Evolutionary conservation across 208 protist genomes (phyloP), one percentile per base, ranked within the genome.

Genomic region (Naegleria fowleri): DNA sequence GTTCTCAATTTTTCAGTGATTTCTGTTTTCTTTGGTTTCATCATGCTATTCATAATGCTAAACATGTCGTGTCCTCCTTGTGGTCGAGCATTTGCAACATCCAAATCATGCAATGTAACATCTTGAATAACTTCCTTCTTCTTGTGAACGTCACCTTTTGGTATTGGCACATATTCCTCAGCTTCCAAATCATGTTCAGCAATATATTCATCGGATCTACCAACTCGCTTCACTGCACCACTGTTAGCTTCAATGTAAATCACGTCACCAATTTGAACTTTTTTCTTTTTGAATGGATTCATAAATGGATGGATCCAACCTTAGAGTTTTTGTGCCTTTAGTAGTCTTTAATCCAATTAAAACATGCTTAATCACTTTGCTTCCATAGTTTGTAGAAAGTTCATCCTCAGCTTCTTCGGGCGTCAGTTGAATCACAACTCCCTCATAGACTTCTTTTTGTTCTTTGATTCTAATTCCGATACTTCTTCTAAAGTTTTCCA

Each of bases 61-160:
- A 99, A 96, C 11, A 99, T 97, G 93, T 99, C 99, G 86, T 99
- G 97, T 11, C 98, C 96, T 58, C 97, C 96, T 90, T 98, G 98
- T 58, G 98, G 98, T 93, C 98, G 98, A 4, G 98, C 98, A 93
- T 99, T 99, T 55, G 99, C 99, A 84, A 99, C 94, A 94, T 99
- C 99, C 25, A 99, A 95, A 93, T 99, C 99, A 93, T 99, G 98
- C 55, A 99, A 95, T 33, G 99, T 99, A 25, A 99, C 98, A 90
- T 99, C 98, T 94, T 99, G 99, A 76, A 99, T 96, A 88, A 99
- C 97, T 92, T 99, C 98, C 94, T 99, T 99, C 95, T 99, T 99
- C 94, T 99, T 99, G 95, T 99, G 98, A n/a, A 99, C 99, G 91
- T 99, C 99, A 59, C 98, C 99, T 93, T 99, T 99, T 58, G 99